Evolutionary conservation across 306 rosid genomes (phyloP).

Genomic region (Lagenaria siceraria): DNA sequence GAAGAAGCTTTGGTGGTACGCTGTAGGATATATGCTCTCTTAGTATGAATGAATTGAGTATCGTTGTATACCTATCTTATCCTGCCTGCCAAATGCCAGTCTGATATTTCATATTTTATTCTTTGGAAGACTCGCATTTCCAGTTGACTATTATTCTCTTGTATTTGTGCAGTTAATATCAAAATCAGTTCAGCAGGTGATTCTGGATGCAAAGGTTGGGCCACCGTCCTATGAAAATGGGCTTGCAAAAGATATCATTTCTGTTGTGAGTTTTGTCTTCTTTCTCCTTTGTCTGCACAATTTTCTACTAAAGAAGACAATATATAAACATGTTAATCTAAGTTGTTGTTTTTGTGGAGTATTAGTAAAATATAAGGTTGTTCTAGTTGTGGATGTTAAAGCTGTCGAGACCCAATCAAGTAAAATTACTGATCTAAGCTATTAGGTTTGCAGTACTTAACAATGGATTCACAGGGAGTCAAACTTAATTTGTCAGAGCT

Average conservation of each 20-base stretch:
- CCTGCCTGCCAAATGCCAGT: background rate
- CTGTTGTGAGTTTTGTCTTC: slow-evolving; percentile 48
- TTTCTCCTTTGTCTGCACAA: slow-evolving; percentile 2
- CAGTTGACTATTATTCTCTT: slow-evolving; percentile 11
- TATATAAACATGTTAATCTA: background rate
- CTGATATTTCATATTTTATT: background rate
- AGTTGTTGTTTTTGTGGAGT: background rate
- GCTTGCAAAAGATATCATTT: slow-evolving; percentile 62
- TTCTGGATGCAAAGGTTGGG: slow-evolving; percentile 78
- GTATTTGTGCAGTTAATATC: slow-evolving; percentile 35
- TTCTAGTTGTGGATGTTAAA: background rate
- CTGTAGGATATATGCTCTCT: background rate
- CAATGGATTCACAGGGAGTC: too few species aligned
- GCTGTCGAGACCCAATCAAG: too few species aligned
- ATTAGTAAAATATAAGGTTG: background rate
- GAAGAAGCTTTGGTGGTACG: slow-evolving; percentile 72
- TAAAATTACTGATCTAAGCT: too few species aligned
- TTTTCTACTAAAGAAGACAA: background rate
- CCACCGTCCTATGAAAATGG: slow-evolving; percentile 80
- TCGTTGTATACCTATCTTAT: background rate
- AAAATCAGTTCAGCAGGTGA: slow-evolving; percentile 55
- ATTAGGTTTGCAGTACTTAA: too few species aligned
- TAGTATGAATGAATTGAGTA: background rate
- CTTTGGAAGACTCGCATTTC: background rate
- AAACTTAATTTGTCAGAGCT: too few species aligned